phyloP scores from a whole-genome alignment of 2,329 filamentous ascomycete genomes.

The Phaeoacremonium minimum region DNA sequence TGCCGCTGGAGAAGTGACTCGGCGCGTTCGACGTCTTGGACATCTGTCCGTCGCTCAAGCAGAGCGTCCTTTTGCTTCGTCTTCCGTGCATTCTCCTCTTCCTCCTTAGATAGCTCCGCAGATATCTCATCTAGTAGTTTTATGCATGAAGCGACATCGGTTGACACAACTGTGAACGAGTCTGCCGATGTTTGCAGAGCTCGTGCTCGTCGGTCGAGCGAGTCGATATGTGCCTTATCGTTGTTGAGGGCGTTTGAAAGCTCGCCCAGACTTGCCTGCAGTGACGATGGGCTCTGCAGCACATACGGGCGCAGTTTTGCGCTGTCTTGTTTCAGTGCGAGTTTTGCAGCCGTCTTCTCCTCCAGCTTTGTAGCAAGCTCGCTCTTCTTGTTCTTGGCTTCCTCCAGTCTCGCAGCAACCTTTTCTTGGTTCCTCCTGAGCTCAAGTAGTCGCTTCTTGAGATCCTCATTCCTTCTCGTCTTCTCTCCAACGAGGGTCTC shows the following conservation, averaged over 20 bases:
- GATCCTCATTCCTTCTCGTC: slow-evolving; percentile 77
- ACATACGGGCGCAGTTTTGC: slow-evolving; percentile 89
- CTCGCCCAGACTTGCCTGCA: slow-evolving; percentile 79
- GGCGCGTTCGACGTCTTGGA: slow-evolving; percentile 84
- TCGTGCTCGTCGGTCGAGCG: slow-evolving; percentile 79
- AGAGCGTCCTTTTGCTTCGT: slow-evolving; percentile 81
- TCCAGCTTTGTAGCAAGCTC: slow-evolving; percentile 69
- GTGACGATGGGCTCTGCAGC: slow-evolving; percentile 76
- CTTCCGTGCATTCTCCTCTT: slow-evolving; percentile 80
- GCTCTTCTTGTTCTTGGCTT: slow-evolving; percentile 74
- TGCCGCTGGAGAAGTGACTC: slow-evolving; percentile 82
- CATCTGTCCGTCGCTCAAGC: slow-evolving; percentile 81
- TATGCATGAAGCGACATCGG: slow-evolving; percentile 83
- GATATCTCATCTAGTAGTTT: slow-evolving; percentile 86
- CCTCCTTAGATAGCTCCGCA: slow-evolving; percentile 81
- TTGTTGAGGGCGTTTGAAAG: slow-evolving; percentile 71
- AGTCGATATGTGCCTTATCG: slow-evolving; percentile 83
- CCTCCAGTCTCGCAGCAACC: slow-evolving; percentile 77
- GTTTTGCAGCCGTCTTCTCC: slow-evolving; percentile 64
- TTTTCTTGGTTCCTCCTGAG: slow-evolving; percentile 77
- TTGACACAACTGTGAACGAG: slow-evolving; percentile 77
- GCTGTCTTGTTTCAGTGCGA: slow-evolving; percentile 77
- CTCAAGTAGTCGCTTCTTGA: slow-evolving; percentile 78
- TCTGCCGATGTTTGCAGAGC: slow-evolving; percentile 89
- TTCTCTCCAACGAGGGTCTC: slow-evolving; percentile 82